phyloP scores from a whole-genome alignment of 345 rosid genomes.

The Triadica sebifera region DNA sequence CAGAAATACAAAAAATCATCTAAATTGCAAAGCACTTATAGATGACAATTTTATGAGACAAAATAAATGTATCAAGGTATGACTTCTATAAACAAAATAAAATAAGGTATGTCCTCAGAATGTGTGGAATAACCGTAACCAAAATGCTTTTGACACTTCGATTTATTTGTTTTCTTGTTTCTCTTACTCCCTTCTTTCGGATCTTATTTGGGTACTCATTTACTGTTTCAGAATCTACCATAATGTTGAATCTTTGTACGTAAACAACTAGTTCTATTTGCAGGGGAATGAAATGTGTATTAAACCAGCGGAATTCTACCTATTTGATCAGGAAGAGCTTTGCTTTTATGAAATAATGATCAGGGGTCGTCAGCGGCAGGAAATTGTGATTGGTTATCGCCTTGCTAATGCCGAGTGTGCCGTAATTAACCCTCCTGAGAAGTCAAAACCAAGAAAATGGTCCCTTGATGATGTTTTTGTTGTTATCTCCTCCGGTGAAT shows the following conservation, averaged over 20 bases:
- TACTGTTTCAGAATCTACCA: background rate
- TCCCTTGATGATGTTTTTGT: conserved; percentile 80
- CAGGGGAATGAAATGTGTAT: conserved; percentile 91
- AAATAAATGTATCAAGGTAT: background rate
- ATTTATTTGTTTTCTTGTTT: background rate
- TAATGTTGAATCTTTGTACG: background rate
- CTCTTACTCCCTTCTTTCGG: background rate
- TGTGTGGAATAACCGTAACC: background rate
- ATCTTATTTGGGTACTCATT: background rate
- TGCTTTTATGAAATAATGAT: conserved; percentile 68
- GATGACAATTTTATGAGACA: background rate
- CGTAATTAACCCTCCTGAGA: conserved; percentile 63
- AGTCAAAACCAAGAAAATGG: conserved; percentile 68
- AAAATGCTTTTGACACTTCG: background rate
- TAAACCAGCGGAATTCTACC: conserved; percentile 85
- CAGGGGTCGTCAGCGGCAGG: conserved; percentile 68
- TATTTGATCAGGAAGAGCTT: conserved; percentile 78
- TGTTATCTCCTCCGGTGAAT: conserved; percentile 65
- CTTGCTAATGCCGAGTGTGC: conserved; percentile 66
- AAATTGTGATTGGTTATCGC: conserved; percentile 78
- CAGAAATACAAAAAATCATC: background rate
- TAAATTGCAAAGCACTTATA: background rate
- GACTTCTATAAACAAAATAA: background rate
- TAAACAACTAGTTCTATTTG: conserved; percentile 2
- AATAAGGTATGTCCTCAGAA: background rate